phyloP scores from a whole-genome alignment of 2,329 filamentous ascomycete genomes.

The Blumeria graminis region DNA sequence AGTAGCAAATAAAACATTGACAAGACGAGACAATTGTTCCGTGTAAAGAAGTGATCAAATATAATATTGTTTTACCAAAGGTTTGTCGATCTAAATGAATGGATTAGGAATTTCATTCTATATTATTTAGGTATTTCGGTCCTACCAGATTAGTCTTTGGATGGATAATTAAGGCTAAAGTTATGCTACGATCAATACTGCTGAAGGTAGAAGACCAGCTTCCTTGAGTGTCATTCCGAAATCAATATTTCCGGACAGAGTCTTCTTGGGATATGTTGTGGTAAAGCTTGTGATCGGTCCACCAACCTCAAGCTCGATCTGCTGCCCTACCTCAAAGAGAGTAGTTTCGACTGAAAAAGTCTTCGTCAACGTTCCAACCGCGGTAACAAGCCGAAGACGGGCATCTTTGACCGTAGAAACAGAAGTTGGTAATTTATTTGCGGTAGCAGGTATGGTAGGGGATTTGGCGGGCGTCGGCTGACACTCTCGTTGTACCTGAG shows the following conservation, averaged over 20 bases:
- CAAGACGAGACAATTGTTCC: too few relatives aligned
- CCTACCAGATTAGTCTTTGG: too few relatives aligned
- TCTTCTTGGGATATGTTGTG: slow-evolving; percentile 70
- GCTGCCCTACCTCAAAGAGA: slow-evolving; percentile 71
- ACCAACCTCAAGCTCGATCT: slow-evolving; percentile 47
- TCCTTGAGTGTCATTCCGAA: slow-evolving; percentile 85
- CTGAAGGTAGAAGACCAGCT: slow-evolving; percentile 69
- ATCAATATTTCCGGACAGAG: slow-evolving; percentile 42
- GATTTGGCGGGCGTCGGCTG: slow-evolving; percentile 22
- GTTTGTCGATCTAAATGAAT: too few relatives aligned
- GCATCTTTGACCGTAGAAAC: slow-evolving; percentile 34
- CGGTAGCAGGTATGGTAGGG: slow-evolving; percentile 11
- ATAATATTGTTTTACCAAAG: too few relatives aligned
- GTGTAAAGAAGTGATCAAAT: too few relatives aligned
- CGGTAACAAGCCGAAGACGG: slow-evolving; percentile 57
- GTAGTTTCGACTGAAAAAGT: slow-evolving; percentile 76
- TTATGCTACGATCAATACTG: slow-evolving; percentile 47
- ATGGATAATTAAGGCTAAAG: too few relatives aligned
- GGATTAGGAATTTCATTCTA: too few relatives aligned
- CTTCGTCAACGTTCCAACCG: slow-evolving; percentile 58
- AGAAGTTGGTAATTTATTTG: slow-evolving; percentile 21
- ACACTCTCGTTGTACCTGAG: slow-evolving; percentile 74
- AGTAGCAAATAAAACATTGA: too few relatives aligned
- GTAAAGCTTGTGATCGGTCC: slow-evolving; percentile 55
- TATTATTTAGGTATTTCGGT: too few relatives aligned